These are phyloP conservation scores for Grosmannia serpens DNA, from an alignment of 2,329 filamentous ascomycete genomes.

Conservation along the genomic window DNA sequence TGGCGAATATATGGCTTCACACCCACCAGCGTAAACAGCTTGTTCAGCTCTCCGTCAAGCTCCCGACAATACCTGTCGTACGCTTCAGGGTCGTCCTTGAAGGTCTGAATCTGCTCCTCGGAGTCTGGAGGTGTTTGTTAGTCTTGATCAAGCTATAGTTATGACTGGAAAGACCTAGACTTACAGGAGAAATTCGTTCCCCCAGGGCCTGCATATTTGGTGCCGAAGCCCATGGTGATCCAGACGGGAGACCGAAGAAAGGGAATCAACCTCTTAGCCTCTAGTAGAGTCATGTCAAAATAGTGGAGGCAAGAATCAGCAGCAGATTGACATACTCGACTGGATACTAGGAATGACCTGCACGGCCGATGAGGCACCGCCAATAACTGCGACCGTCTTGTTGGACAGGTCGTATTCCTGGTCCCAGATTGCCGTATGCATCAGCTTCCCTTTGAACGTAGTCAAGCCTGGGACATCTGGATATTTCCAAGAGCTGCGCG, in stretches of 20 bases:
- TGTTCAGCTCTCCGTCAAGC: constrained; percentile 8
- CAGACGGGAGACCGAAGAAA: constrained; percentile 25
- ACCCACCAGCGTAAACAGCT: constrained; percentile 4
- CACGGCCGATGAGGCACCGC: constrained; percentile 19
- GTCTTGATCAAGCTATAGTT: no score
- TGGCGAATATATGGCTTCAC: neutral
- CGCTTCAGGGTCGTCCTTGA: constrained; percentile 19
- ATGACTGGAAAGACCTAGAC: constrained; percentile 23
- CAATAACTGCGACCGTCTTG: constrained; percentile 21
- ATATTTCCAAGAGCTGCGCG: constrained; percentile 9
- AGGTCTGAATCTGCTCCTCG: no score
- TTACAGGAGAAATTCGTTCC: constrained; percentile 26
- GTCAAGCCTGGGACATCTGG: constrained; percentile 21
- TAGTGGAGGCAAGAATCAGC: neutral
- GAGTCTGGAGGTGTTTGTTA: no score
- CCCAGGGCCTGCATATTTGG: constrained; percentile 19
- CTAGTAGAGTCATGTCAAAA: no score
- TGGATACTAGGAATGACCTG: constrained; percentile 18
- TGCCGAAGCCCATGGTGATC: constrained; percentile 51
- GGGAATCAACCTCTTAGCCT: constrained; percentile 1
- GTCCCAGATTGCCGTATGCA: constrained; percentile 20
- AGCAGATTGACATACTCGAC: neutral
- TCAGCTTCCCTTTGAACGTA: constrained; percentile 16
- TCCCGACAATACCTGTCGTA: constrained; percentile 7
- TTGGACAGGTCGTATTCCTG: constrained; percentile 9